Evolutionary conservation across 1,284 basidiomycete genomes (phyloP), one percentile per base, ranked within the genome.

Genomic region (Porphyrellus sp.): DNA sequence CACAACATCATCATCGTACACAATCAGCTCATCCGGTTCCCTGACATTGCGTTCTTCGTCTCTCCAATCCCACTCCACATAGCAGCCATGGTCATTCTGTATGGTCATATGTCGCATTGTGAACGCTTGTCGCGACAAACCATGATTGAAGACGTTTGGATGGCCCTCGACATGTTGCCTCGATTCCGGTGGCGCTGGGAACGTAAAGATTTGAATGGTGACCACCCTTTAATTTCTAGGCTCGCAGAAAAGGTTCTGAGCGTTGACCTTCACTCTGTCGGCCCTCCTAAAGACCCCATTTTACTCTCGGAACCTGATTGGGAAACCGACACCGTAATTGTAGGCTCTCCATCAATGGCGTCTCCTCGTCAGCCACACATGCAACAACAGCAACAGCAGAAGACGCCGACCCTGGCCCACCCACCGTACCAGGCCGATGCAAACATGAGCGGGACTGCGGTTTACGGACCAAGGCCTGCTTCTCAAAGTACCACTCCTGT

Each of bases 141-240:
- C 41, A 88, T 86, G 38, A 73, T 88, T 33, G 85, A 90, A 66
- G 89, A 91, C 61, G 79, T 91, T 20, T 87, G 85, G 81, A 81
- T 88, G 69, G 89, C 89, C 34, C 79, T 91, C 23, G 85, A 89
- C 65, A 88, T 91, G 81, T 80, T 91, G 8, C 89, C 89, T 5
- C 82, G 84, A 35, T 86, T 90, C 78, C 82, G 89, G 49, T 91
- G 89, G 89, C 81, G 87, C 56, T 91, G 89, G 89, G 86, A 90
- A 63, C 80, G 88, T 43, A 89, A 85, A 65, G 89, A 91, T 62
- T 70, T 81, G 53, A 82, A 82, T 46, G 86, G 85, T 39, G 83
- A 82, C 2, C 88, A 90, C 61, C 89, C 89, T n/a, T 77, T 89
- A 49, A 89, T 91, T 52, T 81, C 85, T 16, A 84, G 81, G 59